These are phyloP conservation scores for Lotus japonicus DNA, from an alignment of 306 rosid species.

Conservation along the genomic window DNA sequence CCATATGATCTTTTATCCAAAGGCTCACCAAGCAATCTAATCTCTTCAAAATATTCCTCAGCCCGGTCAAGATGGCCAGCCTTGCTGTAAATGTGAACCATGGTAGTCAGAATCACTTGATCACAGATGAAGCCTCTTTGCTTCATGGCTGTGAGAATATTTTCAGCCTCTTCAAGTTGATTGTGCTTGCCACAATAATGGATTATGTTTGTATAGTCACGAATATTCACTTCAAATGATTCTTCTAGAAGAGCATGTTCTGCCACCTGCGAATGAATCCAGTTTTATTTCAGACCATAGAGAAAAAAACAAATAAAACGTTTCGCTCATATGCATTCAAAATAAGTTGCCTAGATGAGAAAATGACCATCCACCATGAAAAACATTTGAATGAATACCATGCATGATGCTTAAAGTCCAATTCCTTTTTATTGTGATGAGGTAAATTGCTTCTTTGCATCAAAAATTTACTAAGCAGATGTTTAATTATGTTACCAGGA, in stretches of 20 bases:
- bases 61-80: slow-evolving; percentile 60
- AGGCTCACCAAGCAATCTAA: slow-evolving; percentile 61
- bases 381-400: neutral
- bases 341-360: neutral
- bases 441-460: neutral
- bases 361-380: neutral
- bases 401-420: neutral
- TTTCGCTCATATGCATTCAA: slow-evolving; percentile 4
- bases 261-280: slow-evolving; percentile 56
- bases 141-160: slow-evolving; percentile 50
- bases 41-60: slow-evolving; percentile 68
- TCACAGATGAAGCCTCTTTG: slow-evolving; percentile 61
- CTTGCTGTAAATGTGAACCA: slow-evolving; percentile 81
- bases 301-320: neutral
- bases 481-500: neutral
- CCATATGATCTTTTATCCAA: slow-evolving; percentile 82
- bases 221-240: slow-evolving; percentile 60
- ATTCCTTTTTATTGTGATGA: neutral
- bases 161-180: slow-evolving; percentile 61
- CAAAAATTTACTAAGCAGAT: neutral
- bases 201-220: slow-evolving; percentile 80
- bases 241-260: slow-evolving; percentile 62
- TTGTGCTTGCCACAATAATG: slow-evolving; percentile 61
- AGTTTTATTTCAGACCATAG: neutral
- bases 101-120: slow-evolving; percentile 71